A percentile compares a stretch with the other conserved stretches of the same genome.
These are phyloP conservation scores for Picochlorum sp. DNA, from an alignment of 139 green algal genomes.

Conservation along the genomic window DNA sequence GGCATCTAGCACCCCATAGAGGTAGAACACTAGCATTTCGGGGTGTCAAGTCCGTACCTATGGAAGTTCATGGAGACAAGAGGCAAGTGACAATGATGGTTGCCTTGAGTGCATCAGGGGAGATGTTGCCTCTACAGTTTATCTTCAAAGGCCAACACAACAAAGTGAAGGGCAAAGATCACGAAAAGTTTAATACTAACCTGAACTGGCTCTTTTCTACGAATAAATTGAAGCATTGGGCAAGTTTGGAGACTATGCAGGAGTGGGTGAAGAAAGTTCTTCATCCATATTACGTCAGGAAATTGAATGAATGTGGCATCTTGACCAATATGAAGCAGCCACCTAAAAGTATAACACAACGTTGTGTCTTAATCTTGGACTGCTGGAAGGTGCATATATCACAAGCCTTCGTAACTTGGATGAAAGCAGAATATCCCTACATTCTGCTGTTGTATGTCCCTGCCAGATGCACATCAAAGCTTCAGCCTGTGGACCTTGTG, in stretches of 20 bases:
- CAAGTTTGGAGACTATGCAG: neutral
- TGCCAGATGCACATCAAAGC: neutral
- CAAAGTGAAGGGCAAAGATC: neutral
- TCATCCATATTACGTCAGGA: neutral
- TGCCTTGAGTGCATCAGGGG: neutral
- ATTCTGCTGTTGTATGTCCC: neutral
- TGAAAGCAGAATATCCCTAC: neutral
- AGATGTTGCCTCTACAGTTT: neutral
- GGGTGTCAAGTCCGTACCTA: neutral
- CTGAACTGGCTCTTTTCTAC: neutral
- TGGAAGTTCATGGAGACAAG: neutral
- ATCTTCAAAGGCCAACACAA: neutral
- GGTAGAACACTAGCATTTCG: neutral
- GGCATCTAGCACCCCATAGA: neutral
- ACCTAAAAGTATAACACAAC: neutral
- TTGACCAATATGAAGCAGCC: constrained; percentile 1
- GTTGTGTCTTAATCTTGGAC: neutral
- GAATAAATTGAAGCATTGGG: neutral
- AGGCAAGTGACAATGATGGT: constrained; percentile 5
- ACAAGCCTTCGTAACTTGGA: neutral
- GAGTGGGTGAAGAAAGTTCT: neutral
- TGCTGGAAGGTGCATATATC: neutral
- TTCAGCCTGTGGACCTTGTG: neutral
- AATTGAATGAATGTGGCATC: neutral
- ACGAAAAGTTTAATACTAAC: neutral